Percentiles rank a stretch among this genome's conserved stretches.
Conservation (phyloP, 2,329 filamentous ascomycete species). For the Lachnum nothofagi region DNA sequence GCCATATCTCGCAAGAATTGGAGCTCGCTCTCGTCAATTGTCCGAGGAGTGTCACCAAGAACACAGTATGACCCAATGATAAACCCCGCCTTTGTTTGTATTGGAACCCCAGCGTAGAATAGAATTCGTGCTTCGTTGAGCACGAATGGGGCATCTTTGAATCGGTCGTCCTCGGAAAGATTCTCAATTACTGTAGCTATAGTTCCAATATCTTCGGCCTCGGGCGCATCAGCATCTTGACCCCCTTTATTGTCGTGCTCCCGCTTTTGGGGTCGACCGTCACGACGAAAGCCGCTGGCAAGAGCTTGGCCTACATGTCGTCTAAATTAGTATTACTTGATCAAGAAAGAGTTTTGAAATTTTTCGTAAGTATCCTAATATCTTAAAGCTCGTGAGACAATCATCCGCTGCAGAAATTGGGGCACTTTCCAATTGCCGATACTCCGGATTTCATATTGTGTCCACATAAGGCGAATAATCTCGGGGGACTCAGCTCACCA, state of each 20-base stretch:
- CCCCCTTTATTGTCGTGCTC: not conserved
- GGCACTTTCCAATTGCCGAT: no score
- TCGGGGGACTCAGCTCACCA: no score
- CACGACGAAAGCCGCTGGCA: not conserved
- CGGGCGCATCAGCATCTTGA: not conserved
- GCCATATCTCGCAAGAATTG: not conserved
- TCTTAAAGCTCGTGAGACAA: no score
- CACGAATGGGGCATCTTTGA: slow-evolving; percentile 10
- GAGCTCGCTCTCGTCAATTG: not conserved
- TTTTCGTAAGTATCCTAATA: no score
- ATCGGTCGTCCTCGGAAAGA: slow-evolving; percentile 11
- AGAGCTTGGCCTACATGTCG: no score
- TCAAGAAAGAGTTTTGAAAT: no score
- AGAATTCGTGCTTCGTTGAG: slow-evolving; percentile 19
- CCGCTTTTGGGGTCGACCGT: not conserved
- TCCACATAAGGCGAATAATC: no score
- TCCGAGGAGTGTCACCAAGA: not conserved
- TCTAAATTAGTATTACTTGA: no score
- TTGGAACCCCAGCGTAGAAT: slow-evolving; percentile 8
- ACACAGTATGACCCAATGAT: slow-evolving; percentile 1
- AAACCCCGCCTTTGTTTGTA: not conserved
- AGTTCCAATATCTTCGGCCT: not conserved
- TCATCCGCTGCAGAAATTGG: no score
- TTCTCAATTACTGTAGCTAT: slow-evolving; percentile 18
- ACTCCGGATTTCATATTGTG: no score